These are phyloP conservation scores for Amphirosellinia nigrospora DNA, from an alignment of 495 filamentous ascomycete species.

Conservation along the genomic window DNA sequence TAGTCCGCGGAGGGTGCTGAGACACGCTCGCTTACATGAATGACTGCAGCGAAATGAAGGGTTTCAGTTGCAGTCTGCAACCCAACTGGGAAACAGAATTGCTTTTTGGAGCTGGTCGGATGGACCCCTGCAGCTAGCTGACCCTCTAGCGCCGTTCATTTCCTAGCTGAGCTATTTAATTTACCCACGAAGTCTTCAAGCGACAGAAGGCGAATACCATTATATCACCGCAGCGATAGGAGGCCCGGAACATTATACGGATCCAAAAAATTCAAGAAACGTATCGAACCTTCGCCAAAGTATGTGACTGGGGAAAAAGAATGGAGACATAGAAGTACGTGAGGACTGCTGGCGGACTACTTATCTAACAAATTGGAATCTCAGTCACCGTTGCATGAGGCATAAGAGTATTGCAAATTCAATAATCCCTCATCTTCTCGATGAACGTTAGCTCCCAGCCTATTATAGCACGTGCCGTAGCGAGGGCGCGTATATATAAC, in stretches of 20 bases:
- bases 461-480: background rate
- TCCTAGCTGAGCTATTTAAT: background rate
- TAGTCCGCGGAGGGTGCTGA: background rate
- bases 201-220: background rate
- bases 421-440: background rate
- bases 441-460: background rate
- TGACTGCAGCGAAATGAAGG: background rate
- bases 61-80: background rate
- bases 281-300: background rate
- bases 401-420: background rate
- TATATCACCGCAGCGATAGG: background rate
- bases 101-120: background rate
- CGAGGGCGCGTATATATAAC: background rate
- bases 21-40: background rate
- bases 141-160: background rate
- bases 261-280: background rate
- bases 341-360: background rate
- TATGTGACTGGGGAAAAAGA: background rate
- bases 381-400: background rate
- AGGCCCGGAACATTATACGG: background rate
- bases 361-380: background rate
- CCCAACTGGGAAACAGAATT: background rate
- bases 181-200: background rate
- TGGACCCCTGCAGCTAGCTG: background rate
- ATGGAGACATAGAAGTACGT: background rate